A percentile compares a stretch with the other conserved stretches of the same genome.
Conservation (phyloP, 129 eudicot species). For the Ambrosia trifida region DNA sequence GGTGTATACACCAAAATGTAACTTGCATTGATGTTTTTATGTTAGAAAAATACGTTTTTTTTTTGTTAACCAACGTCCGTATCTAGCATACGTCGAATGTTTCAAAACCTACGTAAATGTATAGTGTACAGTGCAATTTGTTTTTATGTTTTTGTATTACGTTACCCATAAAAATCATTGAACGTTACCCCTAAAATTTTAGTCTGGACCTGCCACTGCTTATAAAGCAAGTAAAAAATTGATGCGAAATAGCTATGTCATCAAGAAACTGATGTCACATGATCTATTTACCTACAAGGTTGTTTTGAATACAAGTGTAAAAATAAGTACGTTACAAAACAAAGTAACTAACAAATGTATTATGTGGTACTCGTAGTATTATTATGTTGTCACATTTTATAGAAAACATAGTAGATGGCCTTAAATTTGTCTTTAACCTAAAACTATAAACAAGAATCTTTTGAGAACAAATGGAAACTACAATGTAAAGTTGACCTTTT, state of each 20-base stretch:
- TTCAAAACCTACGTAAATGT: too few relatives aligned
- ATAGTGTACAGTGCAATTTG: too few relatives aligned
- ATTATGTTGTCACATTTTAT: not conserved
- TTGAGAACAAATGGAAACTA: conserved; percentile 13
- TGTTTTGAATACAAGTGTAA: not conserved
- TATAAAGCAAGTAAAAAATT: not conserved
- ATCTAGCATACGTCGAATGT: too few relatives aligned
- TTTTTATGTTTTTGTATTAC: too few relatives aligned
- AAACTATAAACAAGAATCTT: conserved; percentile 15
- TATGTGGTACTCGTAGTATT: not conserved
- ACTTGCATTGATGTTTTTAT: too few relatives aligned
- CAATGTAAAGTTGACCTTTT: conserved; percentile 2
- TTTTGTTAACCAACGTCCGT: too few relatives aligned
- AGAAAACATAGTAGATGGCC: conserved; percentile 1
- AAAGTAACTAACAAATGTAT: not conserved
- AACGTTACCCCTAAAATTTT: too few relatives aligned
- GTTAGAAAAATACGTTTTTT: too few relatives aligned
- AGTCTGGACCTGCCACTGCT: too few relatives aligned
- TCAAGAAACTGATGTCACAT: not conserved
- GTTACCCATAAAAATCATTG: too few relatives aligned
- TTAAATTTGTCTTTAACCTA: conserved; percentile 21
- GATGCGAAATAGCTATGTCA: not conserved
- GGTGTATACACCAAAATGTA: too few relatives aligned
- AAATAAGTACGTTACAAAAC: not conserved
- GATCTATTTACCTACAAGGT: not conserved